A percentile compares a stretch with the other conserved stretches of the same genome.
phyloP scores from a whole-genome alignment of 768 basidiomycete species.

The Brasilioporus rufonigricans region DNA sequence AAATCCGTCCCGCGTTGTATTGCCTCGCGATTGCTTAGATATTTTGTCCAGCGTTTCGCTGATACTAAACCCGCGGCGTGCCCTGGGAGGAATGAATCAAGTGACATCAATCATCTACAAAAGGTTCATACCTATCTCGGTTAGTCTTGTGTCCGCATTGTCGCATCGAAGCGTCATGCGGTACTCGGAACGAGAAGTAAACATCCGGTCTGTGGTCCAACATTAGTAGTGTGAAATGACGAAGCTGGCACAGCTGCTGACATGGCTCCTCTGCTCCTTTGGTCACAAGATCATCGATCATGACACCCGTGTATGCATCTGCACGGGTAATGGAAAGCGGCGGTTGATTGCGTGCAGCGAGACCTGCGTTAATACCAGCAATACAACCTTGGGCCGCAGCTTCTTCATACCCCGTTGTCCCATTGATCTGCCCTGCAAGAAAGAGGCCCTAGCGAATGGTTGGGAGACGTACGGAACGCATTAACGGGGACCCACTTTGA shows the following conservation, averaged over 20 bases:
- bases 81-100: conserved; percentile 28
- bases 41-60: conserved; percentile 43
- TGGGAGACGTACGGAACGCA: neutral
- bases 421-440: conserved; percentile 89
- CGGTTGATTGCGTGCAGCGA: conserved; percentile 52
- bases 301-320: conserved; percentile 84
- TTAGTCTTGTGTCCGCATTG: conserved; percentile 84
- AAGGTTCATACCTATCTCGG: conserved; percentile 56
- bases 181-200: conserved; percentile 89
- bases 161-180: conserved; percentile 85
- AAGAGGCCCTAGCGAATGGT: conserved; percentile 60
- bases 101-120: neutral
- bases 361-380: conserved; percentile 86
- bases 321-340: conserved; percentile 74
- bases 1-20: conserved; percentile 34
- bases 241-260: conserved; percentile 31
- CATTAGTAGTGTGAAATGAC: neutral
- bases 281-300: conserved; percentile 88
- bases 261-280: conserved; percentile 93
- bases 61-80: conserved; percentile 41
- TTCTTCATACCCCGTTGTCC: conserved; percentile 93
- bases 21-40: conserved; percentile 31
- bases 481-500: conserved; percentile 44
- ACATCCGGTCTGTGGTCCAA: conserved; percentile 74
- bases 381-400: conserved; percentile 89